A percentile compares a stretch with the other conserved stretches of the same genome.
Evolutionary conservation across 1,284 basidiomycete species (phyloP).

Genomic region (Cystobasidiaceae sp.): DNA sequence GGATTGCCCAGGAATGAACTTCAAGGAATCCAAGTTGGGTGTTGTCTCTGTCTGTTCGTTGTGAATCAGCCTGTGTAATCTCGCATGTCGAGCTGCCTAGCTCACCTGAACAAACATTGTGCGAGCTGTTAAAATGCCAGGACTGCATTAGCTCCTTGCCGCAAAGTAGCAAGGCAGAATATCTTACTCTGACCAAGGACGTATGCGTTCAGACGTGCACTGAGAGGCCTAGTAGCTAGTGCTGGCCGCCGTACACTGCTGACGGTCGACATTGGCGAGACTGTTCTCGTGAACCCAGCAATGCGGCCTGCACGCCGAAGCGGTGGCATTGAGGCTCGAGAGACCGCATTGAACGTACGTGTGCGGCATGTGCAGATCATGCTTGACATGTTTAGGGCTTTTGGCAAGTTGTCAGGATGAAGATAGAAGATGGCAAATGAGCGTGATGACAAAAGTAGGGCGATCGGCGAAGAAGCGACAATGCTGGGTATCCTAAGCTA

Average conservation of each 20-base stretch:
- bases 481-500: too few relatives aligned
- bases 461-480: too few relatives aligned
- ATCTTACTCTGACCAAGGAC: background rate
- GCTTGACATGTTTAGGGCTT: too few relatives aligned
- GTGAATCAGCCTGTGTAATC: too few relatives aligned
- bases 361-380: too few relatives aligned
- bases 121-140: background rate
- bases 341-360: too few relatives aligned
- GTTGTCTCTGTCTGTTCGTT: conserved; percentile 94
- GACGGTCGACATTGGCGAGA: background rate
- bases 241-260: background rate
- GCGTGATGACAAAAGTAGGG: too few relatives aligned
- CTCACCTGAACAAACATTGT: conserved; percentile 21
- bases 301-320: too few relatives aligned
- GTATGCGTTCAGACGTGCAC: background rate
- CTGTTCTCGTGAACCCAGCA: background rate
- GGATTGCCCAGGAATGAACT: conserved; percentile 88
- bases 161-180: background rate
- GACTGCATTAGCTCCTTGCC: background rate
- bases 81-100: background rate
- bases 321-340: too few relatives aligned
- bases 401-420: too few relatives aligned
- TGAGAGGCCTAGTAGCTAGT: too few relatives aligned
- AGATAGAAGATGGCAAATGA: too few relatives aligned
- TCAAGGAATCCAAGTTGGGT: conserved; percentile 94